A percentile compares a stretch with the other conserved stretches of the same genome.
Conservation (phyloP, 257 asterid genomes). For the Solanum sejunctum region DNA sequence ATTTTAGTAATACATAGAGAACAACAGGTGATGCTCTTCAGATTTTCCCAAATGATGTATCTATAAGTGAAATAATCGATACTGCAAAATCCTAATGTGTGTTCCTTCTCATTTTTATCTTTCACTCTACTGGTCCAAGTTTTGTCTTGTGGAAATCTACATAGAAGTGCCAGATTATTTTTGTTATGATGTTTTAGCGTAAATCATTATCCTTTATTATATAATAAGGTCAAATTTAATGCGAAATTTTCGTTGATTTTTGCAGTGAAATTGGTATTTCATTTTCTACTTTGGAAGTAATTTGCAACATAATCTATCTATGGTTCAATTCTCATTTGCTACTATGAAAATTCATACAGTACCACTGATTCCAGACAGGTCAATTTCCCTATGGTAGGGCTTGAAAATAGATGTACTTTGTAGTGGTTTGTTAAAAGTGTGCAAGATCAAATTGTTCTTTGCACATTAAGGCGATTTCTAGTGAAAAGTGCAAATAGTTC, state of each 20-base stretch:
- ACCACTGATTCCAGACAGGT: conserved; percentile 31
- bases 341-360: neutral
- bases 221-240: neutral
- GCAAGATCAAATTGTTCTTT: conserved; percentile 56
- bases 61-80: conserved; percentile 50
- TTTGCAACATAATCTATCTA: neutral
- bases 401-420: conserved; percentile 33
- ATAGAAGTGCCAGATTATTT: neutral
- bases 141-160: neutral
- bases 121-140: neutral
- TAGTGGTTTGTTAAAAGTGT: conserved; percentile 74
- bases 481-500: conserved; percentile 53
- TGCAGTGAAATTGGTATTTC: neutral
- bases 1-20: no score
- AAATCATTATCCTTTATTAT: neutral
- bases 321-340: neutral
- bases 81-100: conserved; percentile 54
- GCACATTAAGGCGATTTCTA: conserved; percentile 46
- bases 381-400: conserved; percentile 19
- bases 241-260: neutral
- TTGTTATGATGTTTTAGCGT: neutral
- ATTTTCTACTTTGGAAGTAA: neutral
- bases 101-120: neutral
- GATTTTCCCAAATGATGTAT: conserved; percentile 79
- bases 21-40: conserved; percentile 11